phyloP scores from a whole-genome alignment of 192 early-diverging fungal species.

The Backusella circina region DNA sequence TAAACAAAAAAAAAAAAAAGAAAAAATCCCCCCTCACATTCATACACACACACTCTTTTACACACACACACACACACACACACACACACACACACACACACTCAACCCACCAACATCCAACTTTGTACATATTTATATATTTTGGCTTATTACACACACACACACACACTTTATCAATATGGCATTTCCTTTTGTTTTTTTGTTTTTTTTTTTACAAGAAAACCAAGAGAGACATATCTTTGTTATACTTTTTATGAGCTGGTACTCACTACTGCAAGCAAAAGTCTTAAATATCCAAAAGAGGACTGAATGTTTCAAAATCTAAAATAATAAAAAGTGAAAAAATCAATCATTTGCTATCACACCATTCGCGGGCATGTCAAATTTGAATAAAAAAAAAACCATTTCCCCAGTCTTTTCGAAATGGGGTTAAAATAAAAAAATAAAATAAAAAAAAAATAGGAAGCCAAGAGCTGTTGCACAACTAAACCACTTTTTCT shows the following conservation, averaged over 20 bases:
- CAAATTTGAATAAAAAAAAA: not conserved
- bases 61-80: not conserved
- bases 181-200: not conserved
- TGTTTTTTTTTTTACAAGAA: not conserved
- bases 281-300: not conserved
- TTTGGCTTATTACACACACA: not conserved
- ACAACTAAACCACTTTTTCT: conserved; percentile 4
- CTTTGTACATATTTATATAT: not conserved
- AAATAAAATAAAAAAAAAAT: conserved; percentile 1
- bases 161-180: not conserved
- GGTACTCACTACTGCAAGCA: not conserved
- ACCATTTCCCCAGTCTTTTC: not conserved
- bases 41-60: not conserved
- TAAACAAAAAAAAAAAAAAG: not conserved
- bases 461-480: not conserved
- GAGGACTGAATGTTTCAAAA: not conserved
- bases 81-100: not conserved
- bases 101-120: not conserved
- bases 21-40: not conserved
- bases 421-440: not conserved
- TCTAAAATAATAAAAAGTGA: not conserved
- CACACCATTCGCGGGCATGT: not conserved
- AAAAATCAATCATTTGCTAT: not conserved
- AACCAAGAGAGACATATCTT: not conserved
- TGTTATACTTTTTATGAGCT: not conserved